Conservation (phyloP, 306 rosid species). For the Castanopsis chinensis region DNA sequence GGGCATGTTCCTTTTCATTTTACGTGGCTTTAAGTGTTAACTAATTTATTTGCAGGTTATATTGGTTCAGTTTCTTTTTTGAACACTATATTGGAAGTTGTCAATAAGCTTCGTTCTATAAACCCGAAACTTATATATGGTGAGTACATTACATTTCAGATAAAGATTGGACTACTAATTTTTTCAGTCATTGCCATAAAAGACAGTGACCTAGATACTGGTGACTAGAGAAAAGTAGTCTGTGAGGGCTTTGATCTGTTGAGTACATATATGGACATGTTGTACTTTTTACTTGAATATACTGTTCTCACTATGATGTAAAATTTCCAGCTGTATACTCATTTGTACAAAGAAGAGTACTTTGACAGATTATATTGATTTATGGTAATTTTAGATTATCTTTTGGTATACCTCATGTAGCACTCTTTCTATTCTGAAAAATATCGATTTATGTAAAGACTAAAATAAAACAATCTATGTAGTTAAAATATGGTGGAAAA, state of each 20-base stretch:
- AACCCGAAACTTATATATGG: slow-evolving; percentile 58
- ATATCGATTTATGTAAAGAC: neutral
- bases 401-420: too few relatives aligned
- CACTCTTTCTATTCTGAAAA: neutral
- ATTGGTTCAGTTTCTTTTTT: slow-evolving; percentile 66
- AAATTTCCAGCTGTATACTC: neutral
- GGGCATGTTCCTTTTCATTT: neutral
- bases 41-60: slow-evolving; percentile 41
- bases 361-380: neutral
- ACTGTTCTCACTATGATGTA: neutral
- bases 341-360: neutral
- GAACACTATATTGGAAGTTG: slow-evolving; percentile 49
- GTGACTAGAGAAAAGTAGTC: neutral
- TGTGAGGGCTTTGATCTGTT: neutral
- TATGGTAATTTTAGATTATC: neutral
- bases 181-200: neutral
- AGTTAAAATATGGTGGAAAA: neutral
- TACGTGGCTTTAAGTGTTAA: slow-evolving; percentile 8
- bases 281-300: neutral
- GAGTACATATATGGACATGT: neutral
- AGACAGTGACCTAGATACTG: neutral
- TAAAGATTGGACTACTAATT: neutral
- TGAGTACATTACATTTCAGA: slow-evolving; percentile 18
- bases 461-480: neutral
- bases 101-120: slow-evolving; percentile 44